Conservation (phyloP, 768 basidiomycete species). For the Tylopilus vinaceipallidus region DNA sequence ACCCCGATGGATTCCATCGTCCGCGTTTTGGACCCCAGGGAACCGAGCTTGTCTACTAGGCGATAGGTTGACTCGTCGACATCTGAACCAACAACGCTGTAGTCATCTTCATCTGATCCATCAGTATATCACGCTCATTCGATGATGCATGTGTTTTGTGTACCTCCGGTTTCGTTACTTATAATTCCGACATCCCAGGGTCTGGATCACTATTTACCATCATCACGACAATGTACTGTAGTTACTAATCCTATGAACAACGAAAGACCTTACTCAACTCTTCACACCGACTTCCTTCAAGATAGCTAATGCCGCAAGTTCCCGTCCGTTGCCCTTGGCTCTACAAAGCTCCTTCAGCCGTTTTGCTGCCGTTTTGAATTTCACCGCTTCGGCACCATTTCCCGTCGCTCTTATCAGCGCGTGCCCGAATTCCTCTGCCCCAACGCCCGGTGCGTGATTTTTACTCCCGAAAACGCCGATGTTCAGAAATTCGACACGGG, state of each 20-base stretch:
- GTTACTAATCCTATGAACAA: too few species aligned
- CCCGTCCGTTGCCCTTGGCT: slow-evolving; percentile 2
- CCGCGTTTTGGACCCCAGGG: slow-evolving; percentile 21
- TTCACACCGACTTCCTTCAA: neutral
- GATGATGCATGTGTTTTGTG: neutral
- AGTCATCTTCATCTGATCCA: too few species aligned
- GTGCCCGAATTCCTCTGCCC: slow-evolving; percentile 3
- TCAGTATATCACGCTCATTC: neutral
- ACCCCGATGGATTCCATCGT: neutral
- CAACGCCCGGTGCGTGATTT: neutral
- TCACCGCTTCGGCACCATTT: slow-evolving; percentile 1
- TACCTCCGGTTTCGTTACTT: neutral
- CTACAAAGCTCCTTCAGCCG: slow-evolving; percentile 4
- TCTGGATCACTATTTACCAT: slow-evolving; percentile 15
- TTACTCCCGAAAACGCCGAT: slow-evolving; percentile 4
- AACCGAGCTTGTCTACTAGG: slow-evolving; percentile 22
- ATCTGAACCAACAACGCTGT: too few species aligned
- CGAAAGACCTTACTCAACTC: neutral
- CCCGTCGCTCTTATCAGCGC: slow-evolving; percentile 7
- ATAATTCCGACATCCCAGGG: slow-evolving; percentile 18
- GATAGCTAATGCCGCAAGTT: neutral
- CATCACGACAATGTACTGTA: neutral
- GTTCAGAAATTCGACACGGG: slow-evolving; percentile 4
- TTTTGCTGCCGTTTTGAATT: slow-evolving; percentile 2
- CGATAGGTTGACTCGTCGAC: too few species aligned